A percentile compares a stretch with the other conserved stretches of the same genome.
These are phyloP conservation scores for Echria macrotheca DNA, from an alignment of 495 filamentous ascomycete species.

Conservation along the genomic window DNA sequence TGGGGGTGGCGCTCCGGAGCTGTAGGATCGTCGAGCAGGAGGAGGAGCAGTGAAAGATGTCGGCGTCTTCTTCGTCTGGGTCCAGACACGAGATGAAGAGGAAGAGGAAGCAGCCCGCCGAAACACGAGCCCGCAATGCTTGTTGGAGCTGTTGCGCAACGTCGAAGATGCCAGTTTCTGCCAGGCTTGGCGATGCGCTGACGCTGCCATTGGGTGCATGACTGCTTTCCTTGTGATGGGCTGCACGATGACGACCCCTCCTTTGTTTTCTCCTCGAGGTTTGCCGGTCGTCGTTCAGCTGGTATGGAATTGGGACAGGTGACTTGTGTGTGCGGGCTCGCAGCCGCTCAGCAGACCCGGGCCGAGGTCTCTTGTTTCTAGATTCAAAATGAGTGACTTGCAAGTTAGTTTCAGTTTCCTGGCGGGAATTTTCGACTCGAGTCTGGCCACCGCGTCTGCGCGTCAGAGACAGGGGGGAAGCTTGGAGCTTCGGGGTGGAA, in stretches of 20 bases:
- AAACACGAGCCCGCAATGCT: constrained; percentile 2
- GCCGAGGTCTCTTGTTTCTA: too few relatives aligned
- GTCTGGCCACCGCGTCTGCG: too few relatives aligned
- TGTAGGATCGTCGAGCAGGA: constrained; percentile 25
- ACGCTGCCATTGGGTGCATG: constrained; percentile 25
- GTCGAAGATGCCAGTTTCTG: constrained; percentile 22
- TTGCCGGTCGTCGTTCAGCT: not conserved
- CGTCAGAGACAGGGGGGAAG: not conserved
- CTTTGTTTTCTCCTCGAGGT: not conserved
- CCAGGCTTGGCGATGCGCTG: constrained; percentile 26
- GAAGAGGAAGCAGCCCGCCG: constrained; percentile 4
- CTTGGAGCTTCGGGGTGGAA: constrained; percentile 1
- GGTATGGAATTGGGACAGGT: not conserved
- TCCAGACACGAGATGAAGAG: not conserved
- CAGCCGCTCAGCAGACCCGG: too few relatives aligned
- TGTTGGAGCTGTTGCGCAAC: constrained; percentile 13
- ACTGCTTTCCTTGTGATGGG: constrained; percentile 3
- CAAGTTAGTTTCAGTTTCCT: not conserved
- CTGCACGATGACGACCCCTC: constrained; percentile 23
- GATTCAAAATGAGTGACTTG: constrained; percentile 8
- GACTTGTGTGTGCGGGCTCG: too few relatives aligned
- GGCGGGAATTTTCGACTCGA: not conserved
- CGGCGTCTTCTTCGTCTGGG: not conserved
- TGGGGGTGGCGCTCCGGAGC: constrained; percentile 24
- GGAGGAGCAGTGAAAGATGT: not conserved